Evolutionary conservation across 306 rosid species (phyloP).

Genomic region (Cucumis melo): DNA sequence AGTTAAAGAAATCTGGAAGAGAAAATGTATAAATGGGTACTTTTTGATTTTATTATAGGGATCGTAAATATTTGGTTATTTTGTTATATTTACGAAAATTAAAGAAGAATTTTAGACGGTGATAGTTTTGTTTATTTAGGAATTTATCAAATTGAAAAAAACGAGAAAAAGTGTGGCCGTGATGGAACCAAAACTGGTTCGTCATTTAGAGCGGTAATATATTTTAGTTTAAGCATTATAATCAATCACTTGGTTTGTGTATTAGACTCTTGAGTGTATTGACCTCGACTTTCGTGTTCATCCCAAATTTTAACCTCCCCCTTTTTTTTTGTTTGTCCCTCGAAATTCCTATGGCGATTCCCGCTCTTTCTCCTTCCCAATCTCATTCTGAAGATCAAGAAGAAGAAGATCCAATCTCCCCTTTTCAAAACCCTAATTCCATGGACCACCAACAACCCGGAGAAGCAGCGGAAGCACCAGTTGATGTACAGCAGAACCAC

Average conservation of each 20-base stretch:
- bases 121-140: no score
- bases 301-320: background rate
- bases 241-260: background rate
- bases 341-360: conserved; percentile 1
- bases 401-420: conserved; percentile 4
- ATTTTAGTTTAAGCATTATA: background rate
- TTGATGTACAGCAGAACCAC: background rate
- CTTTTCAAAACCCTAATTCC: conserved; percentile 15
- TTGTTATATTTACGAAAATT: no score
- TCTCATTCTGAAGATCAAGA: background rate
- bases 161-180: no score
- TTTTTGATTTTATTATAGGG: no score
- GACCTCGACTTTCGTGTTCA: background rate
- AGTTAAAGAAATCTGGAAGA: no score
- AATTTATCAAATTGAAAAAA: no score
- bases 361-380: background rate
- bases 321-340: background rate
- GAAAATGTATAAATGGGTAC: no score
- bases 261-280: background rate
- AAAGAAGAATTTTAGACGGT: no score
- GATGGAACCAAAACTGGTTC: no score
- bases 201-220: no score
- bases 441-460: conserved; percentile 6
- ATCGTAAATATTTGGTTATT: no score
- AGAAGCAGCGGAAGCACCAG: background rate